Evolutionary conservation across 768 basidiomycete genomes (phyloP), one percentile per base, ranked within the genome.

Genomic region (Lactarius indigo): DNA sequence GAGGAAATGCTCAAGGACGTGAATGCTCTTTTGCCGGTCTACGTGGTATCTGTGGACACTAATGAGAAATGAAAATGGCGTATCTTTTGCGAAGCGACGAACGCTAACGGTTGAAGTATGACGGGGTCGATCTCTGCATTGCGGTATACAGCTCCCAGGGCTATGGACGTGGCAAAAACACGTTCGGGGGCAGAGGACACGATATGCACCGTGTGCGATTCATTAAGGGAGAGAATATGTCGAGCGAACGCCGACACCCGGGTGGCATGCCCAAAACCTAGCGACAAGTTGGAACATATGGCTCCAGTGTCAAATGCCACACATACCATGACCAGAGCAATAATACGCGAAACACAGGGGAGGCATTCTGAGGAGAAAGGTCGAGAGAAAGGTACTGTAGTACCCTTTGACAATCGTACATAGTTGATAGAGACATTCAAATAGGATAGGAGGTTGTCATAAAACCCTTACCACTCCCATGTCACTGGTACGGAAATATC

Each of bases 181-280:
- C 84, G 87, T 65, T 81, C 79, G 13, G 90, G 90, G 1, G 91
- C 91, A 33, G 89, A 90, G 1, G 91, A 91, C 33, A 88, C 82
- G 63, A 93, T 87, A 74, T 85, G 78, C 12, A 92, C 77, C 9
- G 73, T 77, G 20, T 86, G 85, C 50, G 75, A 76, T 7, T 76
- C 74, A 6, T 75, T 68, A 17, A 87, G 78, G 60, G 75, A 78
- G 26, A 88, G 78, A 20, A 93, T 79, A 69, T 87, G 84, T 56
- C 79, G 76, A 3, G 88, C 80, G 68, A 92, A 85, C 1, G 91
- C 91, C 18, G 89, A 89, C 18, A 92, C 91, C 42, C 91, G 85
- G 3, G 91, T 93, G 10, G 90, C 91, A 73, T 92, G 91, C n/a
- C 90, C 88, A 64, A 88, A 91, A n/a, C 88, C 87, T 89, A 44